phyloP scores from a whole-genome alignment of 768 basidiomycete genomes.

The Asterophora parasitica region DNA sequence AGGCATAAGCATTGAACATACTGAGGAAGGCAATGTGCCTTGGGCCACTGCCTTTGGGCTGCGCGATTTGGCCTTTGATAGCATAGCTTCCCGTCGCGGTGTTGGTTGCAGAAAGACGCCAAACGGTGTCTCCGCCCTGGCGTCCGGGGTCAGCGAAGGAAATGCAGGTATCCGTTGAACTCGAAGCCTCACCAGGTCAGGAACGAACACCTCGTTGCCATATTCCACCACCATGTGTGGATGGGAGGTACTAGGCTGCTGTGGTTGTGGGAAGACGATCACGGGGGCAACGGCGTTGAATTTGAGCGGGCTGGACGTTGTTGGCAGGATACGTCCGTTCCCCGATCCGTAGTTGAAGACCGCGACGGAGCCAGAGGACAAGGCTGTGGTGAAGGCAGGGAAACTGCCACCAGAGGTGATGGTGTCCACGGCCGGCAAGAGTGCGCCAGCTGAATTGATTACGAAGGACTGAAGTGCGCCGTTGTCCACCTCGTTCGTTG shows the following conservation, averaged over 20 bases:
- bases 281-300: conserved; percentile 33
- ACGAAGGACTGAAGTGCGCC: conserved; percentile 56
- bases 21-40: conserved; percentile 47
- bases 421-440: conserved; percentile 42
- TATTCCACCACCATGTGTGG: conserved; percentile 60
- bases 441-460: conserved; percentile 37
- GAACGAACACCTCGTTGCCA: conserved; percentile 49
- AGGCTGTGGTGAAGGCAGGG: conserved; percentile 47
- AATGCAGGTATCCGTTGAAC: not conserved
- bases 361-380: conserved; percentile 56
- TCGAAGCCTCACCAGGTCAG: conserved; percentile 45
- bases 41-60: conserved; percentile 46
- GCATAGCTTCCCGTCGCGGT: conserved; percentile 39
- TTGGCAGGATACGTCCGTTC: conserved; percentile 49
- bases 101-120: conserved; percentile 44
- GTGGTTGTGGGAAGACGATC: conserved; percentile 48
- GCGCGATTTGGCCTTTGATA: conserved; percentile 48
- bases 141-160: not conserved
- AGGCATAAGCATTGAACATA: conserved; percentile 8
- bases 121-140: conserved; percentile 60
- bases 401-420: conserved; percentile 43
- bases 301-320: conserved; percentile 28
- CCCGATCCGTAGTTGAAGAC: conserved; percentile 56
- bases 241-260: conserved; percentile 40
- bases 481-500: conserved; percentile 49